phyloP scores from a whole-genome alignment of 495 filamentous ascomycete genomes.

The Neurospora sp. region DNA sequence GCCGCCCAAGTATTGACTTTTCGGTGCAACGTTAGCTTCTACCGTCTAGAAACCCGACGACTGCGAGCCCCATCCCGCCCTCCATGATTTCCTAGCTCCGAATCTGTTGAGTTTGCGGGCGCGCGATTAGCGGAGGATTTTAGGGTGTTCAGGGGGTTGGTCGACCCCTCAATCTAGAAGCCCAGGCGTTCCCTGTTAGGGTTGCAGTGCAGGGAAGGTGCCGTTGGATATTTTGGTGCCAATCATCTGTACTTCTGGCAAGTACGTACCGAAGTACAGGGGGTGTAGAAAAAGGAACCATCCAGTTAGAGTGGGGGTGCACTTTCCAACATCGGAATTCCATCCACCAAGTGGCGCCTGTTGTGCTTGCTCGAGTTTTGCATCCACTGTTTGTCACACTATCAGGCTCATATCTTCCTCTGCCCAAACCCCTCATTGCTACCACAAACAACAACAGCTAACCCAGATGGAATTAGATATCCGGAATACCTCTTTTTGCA shows the following conservation, averaged over 20 bases:
- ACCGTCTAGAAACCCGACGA: neutral
- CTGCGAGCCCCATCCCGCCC: neutral
- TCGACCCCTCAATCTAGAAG: neutral
- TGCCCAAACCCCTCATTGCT: neutral
- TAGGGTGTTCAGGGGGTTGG: neutral
- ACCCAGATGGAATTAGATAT: neutral
- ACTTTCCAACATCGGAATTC: neutral
- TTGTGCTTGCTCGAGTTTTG: neutral
- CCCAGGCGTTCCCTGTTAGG: neutral
- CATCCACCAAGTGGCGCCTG: neutral
- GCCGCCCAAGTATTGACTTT: neutral
- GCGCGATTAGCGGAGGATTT: neutral
- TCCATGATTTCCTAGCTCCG: neutral
- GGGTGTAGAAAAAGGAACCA: neutral
- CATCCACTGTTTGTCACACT: neutral
- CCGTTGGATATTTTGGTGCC: neutral
- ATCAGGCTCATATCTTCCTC: neutral
- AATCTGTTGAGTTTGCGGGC: neutral
- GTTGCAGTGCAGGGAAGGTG: neutral
- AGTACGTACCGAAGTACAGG: neutral
- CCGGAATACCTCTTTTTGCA: neutral
- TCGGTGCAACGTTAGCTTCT: neutral
- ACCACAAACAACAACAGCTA: neutral
- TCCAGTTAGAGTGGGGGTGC: neutral
- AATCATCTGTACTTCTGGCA: neutral